Evolutionary conservation across 495 filamentous ascomycete genomes (phyloP), one percentile per base, ranked within the genome.

Genomic region (Talaromyces liani): DNA sequence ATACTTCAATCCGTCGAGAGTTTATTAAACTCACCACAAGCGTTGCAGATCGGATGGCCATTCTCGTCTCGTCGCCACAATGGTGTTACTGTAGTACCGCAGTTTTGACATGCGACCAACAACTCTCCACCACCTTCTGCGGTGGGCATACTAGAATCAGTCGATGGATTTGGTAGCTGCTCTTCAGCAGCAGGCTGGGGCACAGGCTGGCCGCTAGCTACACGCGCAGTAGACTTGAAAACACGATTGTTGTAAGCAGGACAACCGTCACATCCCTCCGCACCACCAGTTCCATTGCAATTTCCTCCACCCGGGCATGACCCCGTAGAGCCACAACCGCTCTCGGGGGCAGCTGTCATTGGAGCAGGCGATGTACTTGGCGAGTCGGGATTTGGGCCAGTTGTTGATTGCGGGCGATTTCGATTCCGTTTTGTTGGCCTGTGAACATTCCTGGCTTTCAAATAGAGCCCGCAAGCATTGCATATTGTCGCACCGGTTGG

Each of bases 31-130:
- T 69, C 84, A 96, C 94, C 94, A 75, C 94, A 98, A 60, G 94
- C 94, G 78, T 98, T 98, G 79, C 94, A 98, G 65, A 98, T 98
- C 4, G 92, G 97, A 79, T 97, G 92, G 14, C 95, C 95, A 67
- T 86, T 86, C 73, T 96, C 94, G 72, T 98, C 94, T 66, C 94
- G 86, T 68, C 94, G 83, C 94, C 94, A 99, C 29, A 99, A 79
- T 12, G 94, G 94, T 29, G 94, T 99, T 64, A 98, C 91, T 1
- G 93, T 98, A 45, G 95, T 99, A 18, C 88, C 91, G 74, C 94
- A 99, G 70, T 99, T 99, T 69, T 97, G 93, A 67, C 94, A 99
- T 20, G 94, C 92, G 60, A 96, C 88, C 27, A 97, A 83, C 27
- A 95, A 85, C 33, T 89, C 91, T 2, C 85, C 87, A 63, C 84